phyloP scores from a whole-genome alignment of 352 stramenopile genomes.

The Pythium dissotocum region DNA sequence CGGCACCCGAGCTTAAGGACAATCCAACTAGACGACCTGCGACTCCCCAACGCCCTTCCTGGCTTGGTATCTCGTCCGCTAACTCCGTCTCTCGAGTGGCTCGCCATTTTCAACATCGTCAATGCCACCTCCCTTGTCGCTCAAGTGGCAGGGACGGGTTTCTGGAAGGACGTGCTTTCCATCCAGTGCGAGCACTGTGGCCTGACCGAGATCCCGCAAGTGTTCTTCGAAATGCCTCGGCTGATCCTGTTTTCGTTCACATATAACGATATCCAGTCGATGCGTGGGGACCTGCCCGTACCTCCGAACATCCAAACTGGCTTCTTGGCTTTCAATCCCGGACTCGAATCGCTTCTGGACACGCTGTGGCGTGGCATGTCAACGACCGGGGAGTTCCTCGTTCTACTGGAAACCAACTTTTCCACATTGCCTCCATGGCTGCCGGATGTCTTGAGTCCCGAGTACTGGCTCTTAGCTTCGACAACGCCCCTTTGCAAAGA shows the following conservation, averaged over 20 bases:
- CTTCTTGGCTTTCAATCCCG: not conserved
- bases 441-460: not conserved
- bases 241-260: not conserved
- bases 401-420: conserved; percentile 1
- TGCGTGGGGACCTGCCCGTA: not conserved
- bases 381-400: not conserved
- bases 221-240: not conserved
- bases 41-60: not conserved
- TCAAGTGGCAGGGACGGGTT: not conserved
- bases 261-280: conserved; percentile 1
- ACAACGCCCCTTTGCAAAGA: no score
- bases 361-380: conserved; percentile 8
- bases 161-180: conserved; percentile 5
- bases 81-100: conserved; percentile 12
- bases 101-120: not conserved
- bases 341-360: not conserved
- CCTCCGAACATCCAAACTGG: not conserved
- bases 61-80: not conserved
- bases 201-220: not conserved
- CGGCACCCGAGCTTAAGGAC: not conserved
- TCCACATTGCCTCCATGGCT: conserved; percentile 13
- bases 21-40: not conserved
- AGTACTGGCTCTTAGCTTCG: no score
- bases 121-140: not conserved
- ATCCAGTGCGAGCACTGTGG: conserved; percentile 10